Evolutionary conservation across 169 alveolate genomes (phyloP), one percentile per base, ranked within the genome.

Genomic region (Prorocentrum cordatum): DNA sequence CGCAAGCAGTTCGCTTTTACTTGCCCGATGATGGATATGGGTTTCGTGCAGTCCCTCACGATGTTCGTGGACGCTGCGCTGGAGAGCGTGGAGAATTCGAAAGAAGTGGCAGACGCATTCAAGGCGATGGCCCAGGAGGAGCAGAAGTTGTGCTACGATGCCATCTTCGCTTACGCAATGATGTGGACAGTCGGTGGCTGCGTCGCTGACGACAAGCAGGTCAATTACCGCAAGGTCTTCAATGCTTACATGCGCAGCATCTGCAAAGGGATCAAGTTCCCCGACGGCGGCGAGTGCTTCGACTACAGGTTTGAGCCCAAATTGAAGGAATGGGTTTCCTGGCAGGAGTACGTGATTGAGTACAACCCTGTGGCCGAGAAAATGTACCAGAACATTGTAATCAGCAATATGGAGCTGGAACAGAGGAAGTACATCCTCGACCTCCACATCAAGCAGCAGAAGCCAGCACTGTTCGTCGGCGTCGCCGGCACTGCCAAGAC

Each of bases 131-230:
- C 92, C 71, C 96, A 95, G 68, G 98, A 96, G 31, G 97, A 95
- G 42, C 93, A 94, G 59, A 97, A 97, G 91, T 92, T 94, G 80
- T 94, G 95, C 66, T 96, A 95, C 89, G 98, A 97, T 92, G 97
- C 98, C 45, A 96, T 94, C 94, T 97, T 96, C 62, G 91, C 96
- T 61, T 96, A 95, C 91, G 96, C 97, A 24, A 94, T 96, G 83
- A 96, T 96, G 97, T 97, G 99, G 99, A 95, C 97, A 6, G 94
- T 97, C 45, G 98, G 98, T 97, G 98, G 83, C 97, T 93, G 97
- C 64, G 94, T 96, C 27, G 96, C 95, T 61, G 98, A 97, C 66
- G 98, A 96, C 67, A 95, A 95, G 79, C 92, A 94, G 26, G 85
- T 92, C 93, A 94, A 94, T 84, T 86, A 93, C 66, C 94, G 94